Evolutionary conservation across 768 basidiomycete species (phyloP).

Genomic region (Kwoniella europaea): DNA sequence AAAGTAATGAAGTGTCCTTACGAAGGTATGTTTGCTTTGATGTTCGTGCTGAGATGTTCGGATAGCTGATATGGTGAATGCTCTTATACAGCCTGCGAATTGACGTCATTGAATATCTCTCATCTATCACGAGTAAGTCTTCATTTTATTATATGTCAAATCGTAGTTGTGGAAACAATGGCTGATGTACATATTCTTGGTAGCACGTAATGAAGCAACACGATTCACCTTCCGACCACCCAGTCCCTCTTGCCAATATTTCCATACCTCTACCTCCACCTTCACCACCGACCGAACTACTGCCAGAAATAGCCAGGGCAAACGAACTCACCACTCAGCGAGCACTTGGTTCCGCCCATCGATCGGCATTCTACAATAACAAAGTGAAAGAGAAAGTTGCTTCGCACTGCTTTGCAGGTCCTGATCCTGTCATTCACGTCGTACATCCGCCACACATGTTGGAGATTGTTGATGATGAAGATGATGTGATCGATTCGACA

Average conservation of each 20-base stretch:
- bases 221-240: conserved; percentile 27
- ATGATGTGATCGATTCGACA: not conserved
- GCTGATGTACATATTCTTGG: too few relatives aligned
- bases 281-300: not conserved
- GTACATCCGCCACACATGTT: conserved; percentile 43
- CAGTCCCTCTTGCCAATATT: conserved; percentile 27
- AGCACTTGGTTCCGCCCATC: conserved; percentile 29
- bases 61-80: not conserved
- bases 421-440: conserved; percentile 38
- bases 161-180: too few relatives aligned
- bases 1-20: conserved; percentile 34
- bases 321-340: conserved; percentile 35
- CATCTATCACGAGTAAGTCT: conserved; percentile 32
- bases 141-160: too few relatives aligned
- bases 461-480: conserved; percentile 14
- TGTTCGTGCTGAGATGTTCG: too few relatives aligned
- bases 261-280: conserved; percentile 10
- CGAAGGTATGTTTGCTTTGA: conserved; percentile 16
- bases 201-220: conserved; percentile 39
- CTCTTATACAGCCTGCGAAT: conserved; percentile 29
- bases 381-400: conserved; percentile 27
- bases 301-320: conserved; percentile 28
- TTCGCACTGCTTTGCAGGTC: conserved; percentile 36
- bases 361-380: conserved; percentile 21
- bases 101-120: conserved; percentile 30